Conservation (phyloP, 2,329 filamentous ascomycete genomes). For the Alternaria ethzedia region DNA sequence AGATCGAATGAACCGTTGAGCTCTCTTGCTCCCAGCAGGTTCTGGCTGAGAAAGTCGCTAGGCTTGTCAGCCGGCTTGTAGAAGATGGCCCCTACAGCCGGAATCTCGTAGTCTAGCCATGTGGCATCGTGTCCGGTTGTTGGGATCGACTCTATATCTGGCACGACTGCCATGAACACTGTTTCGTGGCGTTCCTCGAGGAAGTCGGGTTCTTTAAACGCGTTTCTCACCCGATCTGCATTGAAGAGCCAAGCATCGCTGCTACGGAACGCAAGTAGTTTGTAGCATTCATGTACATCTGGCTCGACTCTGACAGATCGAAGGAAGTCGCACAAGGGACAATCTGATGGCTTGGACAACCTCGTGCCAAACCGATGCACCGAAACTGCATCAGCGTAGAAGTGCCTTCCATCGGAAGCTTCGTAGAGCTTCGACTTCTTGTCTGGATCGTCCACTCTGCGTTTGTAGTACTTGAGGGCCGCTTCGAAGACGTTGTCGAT, state of each 20-base stretch:
- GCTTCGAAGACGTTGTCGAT: slow-evolving; percentile 4
- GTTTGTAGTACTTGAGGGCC: background rate
- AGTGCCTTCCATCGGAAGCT: background rate
- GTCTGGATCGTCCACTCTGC: background rate
- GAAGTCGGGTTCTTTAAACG: background rate
- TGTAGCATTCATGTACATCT: slow-evolving; percentile 8
- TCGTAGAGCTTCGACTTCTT: background rate
- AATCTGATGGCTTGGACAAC: background rate
- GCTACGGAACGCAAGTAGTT: slow-evolving; percentile 18
- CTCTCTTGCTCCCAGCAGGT: background rate
- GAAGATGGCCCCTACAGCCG: slow-evolving; percentile 10
- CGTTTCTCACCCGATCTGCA: background rate
- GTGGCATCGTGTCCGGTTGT: slow-evolving; percentile 1
- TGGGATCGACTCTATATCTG: slow-evolving; percentile 9
- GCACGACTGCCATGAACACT: slow-evolving; percentile 19
- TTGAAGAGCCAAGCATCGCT: slow-evolving; percentile 17
- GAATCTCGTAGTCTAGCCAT: slow-evolving; percentile 17
- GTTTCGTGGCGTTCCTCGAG: background rate
- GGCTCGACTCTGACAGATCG: slow-evolving; percentile 9
- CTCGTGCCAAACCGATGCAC: slow-evolving; percentile 4
- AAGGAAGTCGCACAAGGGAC: slow-evolving; percentile 6
- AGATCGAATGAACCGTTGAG: background rate
- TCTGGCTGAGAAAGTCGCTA: background rate
- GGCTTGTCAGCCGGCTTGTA: background rate
- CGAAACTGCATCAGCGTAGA: slow-evolving; percentile 1